Evolutionary conservation across 306 rosid genomes (phyloP).

Genomic region (Vigna angularis): DNA sequence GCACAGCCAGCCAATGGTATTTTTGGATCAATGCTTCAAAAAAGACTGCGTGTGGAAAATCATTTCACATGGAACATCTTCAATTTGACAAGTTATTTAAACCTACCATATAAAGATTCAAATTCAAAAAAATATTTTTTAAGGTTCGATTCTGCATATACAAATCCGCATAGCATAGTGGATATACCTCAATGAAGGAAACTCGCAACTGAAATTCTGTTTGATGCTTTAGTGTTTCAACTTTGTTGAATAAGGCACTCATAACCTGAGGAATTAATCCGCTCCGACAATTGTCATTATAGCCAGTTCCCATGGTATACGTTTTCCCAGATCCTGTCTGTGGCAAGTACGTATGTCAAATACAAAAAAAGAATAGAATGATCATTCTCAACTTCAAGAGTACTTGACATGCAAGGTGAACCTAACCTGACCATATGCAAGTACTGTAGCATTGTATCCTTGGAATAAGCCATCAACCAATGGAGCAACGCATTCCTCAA

Average conservation of each 20-base stretch:
- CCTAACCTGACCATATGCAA: constrained; percentile 90
- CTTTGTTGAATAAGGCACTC: constrained; percentile 73
- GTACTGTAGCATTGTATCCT: constrained; percentile 88
- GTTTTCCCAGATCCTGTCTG: constrained; percentile 96
- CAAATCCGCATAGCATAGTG: not conserved
- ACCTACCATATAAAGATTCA: not conserved
- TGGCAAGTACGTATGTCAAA: constrained; percentile 41
- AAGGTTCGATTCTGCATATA: constrained; percentile 2
- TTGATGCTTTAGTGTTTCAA: constrained; percentile 71
- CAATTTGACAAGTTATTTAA: constrained; percentile 4
- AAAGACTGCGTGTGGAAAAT: constrained; percentile 24
- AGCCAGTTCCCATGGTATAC: constrained; percentile 90
- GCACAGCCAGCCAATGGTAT: constrained; percentile 24
- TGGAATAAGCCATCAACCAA: constrained; percentile 83
- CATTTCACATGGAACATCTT: constrained; percentile 24
- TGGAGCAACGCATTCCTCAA: constrained; percentile 77
- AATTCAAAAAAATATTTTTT: not conserved
- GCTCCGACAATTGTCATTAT: constrained; percentile 55
- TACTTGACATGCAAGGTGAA: constrained; percentile 24
- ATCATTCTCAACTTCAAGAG: constrained; percentile 37
- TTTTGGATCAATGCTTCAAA: constrained; percentile 29
- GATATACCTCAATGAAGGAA: constrained; percentile 80
- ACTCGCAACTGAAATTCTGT: constrained; percentile 81
- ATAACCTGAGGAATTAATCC: constrained; percentile 79
- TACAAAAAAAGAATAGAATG: constrained; percentile 33